Evolutionary conservation across 495 filamentous ascomycete genomes (phyloP), one percentile per base, ranked within the genome.

Genomic region (Neohortaea acidophila): DNA sequence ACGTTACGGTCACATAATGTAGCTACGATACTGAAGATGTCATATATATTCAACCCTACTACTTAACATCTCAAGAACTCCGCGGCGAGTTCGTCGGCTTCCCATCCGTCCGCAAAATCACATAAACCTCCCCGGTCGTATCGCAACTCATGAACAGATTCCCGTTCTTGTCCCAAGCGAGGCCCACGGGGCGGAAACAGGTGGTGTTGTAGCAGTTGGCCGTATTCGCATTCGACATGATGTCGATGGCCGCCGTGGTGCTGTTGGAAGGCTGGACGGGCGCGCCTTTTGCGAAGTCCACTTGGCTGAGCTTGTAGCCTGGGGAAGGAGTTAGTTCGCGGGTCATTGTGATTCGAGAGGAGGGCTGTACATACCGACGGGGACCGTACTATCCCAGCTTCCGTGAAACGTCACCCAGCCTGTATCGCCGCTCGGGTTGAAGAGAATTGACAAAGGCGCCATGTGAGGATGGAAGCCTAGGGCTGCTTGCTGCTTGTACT

Each of bases 151-250:
- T 61, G 49, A 59, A 70, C 33, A 71, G 45, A 4, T 65, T 43
- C 2, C 63, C 63, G 36, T 63, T 51, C 18, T 33, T 47, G 37
- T 70, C 66, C 46, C 64, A 68, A 0, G 57, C 66, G 2, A 71
- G 54, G 2, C 65, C 65, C 0, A 66, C 66, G 2, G 66, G 67
- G 2, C 67, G 56, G 56, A 71, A 65, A 53, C 66, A 70, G 19
- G 41, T 40, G 26, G 66, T 51, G 2, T 55, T 55, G 25, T 54
- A 59, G 7, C 33, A n/a, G 21, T 19, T 27, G 48, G 47, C 48
- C 36, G 46, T 48, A 36, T 66, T 59, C 17, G 30, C 21, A 38
- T 71, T 71, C 43, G 66, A 47, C 39, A 71, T 47, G 37, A 71
- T 56, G 26, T 64, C 58, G 23, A 63, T 48, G 14, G 58, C 56